Evolutionary conservation across 345 rosid species (phyloP), one percentile per base, ranked within the genome.

Genomic region (Gossypium raimondii): DNA sequence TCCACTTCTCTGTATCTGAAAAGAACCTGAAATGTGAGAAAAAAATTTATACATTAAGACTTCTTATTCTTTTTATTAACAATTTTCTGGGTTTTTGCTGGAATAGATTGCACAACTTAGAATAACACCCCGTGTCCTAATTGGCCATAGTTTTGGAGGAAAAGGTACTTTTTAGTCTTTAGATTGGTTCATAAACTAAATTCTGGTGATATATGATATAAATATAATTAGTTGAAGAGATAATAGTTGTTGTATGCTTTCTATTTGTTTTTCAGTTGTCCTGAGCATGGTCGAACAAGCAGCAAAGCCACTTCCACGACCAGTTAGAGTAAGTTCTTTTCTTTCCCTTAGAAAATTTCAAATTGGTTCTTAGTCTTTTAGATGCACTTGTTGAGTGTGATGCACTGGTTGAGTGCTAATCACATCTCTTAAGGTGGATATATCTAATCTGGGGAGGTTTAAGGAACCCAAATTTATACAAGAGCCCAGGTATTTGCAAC

Each of bases 71-170:
- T 20, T 11, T 17, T 59, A 41, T 53, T 76, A 9, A 18, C 47
- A 7, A 47, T 66, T 17, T 71, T 79, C 51, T 73, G 48, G 69
- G 38, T 71, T 57, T 78, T 70, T 75, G 70, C 38, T 65, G 64
- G 63, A 29, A 63, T 61, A 94, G 97, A 92, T 92, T 70, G 89
- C 85, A 75, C 87, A 88, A 78, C 93, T 92, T 74, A 87, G 86
- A 81, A 76, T 90, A 78, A 94, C 93, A 43, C 98, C 97, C 44
- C 88, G 97, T 47, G 81, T 94, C 74, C 81, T 94, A 68, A 91
- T 94, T 84, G 98, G 98, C 45, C 98, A 94, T 76, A 94, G 97
- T 85, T 94, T 94, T 86, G 98, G 98, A 45, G 98, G 97, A 78
- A 94, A 94, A 94, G 97, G 97, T 92, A 76, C 29, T 55, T 56